Evolutionary conservation across 2,329 filamentous ascomycete genomes (phyloP).

Genomic region (Diaporthe vaccinii): DNA sequence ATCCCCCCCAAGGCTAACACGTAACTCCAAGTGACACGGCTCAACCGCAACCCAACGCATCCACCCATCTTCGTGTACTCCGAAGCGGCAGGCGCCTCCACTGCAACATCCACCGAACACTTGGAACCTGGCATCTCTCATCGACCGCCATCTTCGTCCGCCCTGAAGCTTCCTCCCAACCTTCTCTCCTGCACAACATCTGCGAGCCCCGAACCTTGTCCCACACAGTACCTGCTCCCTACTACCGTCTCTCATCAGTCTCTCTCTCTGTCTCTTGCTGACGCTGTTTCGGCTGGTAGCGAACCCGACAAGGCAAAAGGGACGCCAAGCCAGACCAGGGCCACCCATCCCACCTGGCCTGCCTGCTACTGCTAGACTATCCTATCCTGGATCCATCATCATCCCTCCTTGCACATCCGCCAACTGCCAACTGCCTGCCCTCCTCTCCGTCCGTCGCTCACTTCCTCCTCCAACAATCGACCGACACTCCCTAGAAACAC

Average conservation of each 20-base stretch:
- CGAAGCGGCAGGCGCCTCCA: conserved; percentile 25
- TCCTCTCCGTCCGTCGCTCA: conserved; percentile 30
- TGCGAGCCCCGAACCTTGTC: conserved; percentile 31
- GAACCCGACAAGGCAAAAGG: conserved; percentile 31
- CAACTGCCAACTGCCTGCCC: conserved; percentile 24
- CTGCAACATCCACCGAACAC: conserved; percentile 25
- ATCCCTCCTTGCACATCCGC: conserved; percentile 24
- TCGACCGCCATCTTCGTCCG: conserved; percentile 32
- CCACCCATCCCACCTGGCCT: conserved; percentile 22
- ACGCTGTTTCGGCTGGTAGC: conserved; percentile 30
- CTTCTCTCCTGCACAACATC: conserved; percentile 33
- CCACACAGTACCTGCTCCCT: conserved; percentile 16
- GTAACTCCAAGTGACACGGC: conserved; percentile 37
- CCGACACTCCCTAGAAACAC: conserved; percentile 22
- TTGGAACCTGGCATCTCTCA: conserved; percentile 29
- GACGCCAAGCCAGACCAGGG: conserved; percentile 29
- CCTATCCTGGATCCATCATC: conserved; percentile 33
- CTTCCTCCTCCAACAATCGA: conserved; percentile 14
- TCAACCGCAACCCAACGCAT: conserved; percentile 29
- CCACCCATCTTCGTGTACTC: conserved; percentile 34
- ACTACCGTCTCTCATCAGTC: background rate
- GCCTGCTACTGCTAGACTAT: conserved; percentile 3
- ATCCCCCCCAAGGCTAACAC: conserved; percentile 26
- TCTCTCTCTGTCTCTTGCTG: conserved; percentile 4
- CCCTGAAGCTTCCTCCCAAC: conserved; percentile 6